Base-by-base conservation (phyloP, 352 stramenopile genomes). In the Halophytophthora polymorphica region DNA sequence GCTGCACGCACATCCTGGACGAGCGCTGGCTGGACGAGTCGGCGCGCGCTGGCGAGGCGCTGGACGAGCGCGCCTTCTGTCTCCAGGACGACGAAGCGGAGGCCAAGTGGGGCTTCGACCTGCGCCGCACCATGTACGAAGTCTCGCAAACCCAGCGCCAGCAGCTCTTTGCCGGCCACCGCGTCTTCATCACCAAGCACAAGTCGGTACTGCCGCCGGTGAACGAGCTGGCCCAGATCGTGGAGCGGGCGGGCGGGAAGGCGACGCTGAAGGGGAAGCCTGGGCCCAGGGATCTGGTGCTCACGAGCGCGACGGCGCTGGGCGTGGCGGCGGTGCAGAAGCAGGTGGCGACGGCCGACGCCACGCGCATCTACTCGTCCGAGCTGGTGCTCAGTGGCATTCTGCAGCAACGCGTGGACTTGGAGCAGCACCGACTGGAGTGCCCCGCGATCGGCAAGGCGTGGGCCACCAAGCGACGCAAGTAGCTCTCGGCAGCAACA, bases 121-220 rank as follows among this genome's bases (percentile, higher is more conserved):
- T 84, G 48, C 48, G 48, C 33, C 52, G 42, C 17, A 82, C 69
- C 12, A 82, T 84, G 66, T 84, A 84, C 56, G 45, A 41, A 21
- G 51, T 61, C 29, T 15, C 60, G 1, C 8, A 29, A 13, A 58
- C 53, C 21, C 53, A 71, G 13, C 67, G 73, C 14, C 56, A 60
- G 31, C 45, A 50, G 18, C 45, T 84, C 10, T 63, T 84, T 35
- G 39, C 46, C 14, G 62, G 50, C 13, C 42, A 53, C 13, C 53
- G 41, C 29, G 62, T 84, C 29, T 82, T 75, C 64, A 76, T 84
- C 36, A 77, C 59, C 17, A 67, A 65, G 31, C 73, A 84, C 68
- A 82, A 80, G 46, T 78, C 58, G n/a, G 53, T 84, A 15, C 56
- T 70, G 34, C 73, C 73, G 8, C 67, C 73, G 3, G 59, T 69